A percentile compares a stretch with the other conserved stretches of the same genome.
These are phyloP conservation scores for Microbotryum violaceum DNA, from an alignment of 1,284 basidiomycete genomes.

Conservation along the genomic window DNA sequence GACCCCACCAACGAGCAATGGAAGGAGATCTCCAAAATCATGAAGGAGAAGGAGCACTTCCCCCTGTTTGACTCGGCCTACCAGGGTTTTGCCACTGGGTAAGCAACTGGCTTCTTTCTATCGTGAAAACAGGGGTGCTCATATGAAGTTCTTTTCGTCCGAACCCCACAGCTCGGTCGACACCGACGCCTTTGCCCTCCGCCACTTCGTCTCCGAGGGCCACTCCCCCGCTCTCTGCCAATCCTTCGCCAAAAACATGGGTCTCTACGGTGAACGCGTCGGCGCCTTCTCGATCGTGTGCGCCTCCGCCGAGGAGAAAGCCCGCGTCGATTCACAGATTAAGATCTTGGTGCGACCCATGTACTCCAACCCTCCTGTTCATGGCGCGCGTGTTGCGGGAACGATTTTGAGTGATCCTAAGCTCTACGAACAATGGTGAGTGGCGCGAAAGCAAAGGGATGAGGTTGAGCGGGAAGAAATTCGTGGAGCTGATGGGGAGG, in stretches of 20 bases:
- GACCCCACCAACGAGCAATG: conserved; percentile 79
- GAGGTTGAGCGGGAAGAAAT: neutral
- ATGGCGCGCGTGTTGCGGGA: conserved; percentile 49
- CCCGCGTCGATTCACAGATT: conserved; percentile 38
- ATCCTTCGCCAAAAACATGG: conserved; percentile 62
- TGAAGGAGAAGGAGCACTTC: conserved; percentile 75
- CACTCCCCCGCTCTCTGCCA: conserved; percentile 72
- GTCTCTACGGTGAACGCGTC: conserved; percentile 83
- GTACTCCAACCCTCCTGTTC: conserved; percentile 96
- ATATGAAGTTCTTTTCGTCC: conserved; percentile 39
- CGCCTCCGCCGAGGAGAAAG: conserved; percentile 36
- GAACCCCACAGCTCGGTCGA: conserved; percentile 50
- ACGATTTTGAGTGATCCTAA: conserved; percentile 42
- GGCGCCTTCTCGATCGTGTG: conserved; percentile 72
- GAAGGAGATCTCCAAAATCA: conserved; percentile 67
- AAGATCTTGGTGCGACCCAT: conserved; percentile 76
- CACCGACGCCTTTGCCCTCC: conserved; percentile 86
- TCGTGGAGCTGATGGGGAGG: neutral
- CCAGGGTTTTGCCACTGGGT: conserved; percentile 80
- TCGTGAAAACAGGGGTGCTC: conserved; percentile 31
- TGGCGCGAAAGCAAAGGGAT: neutral
- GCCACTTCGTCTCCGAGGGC: conserved; percentile 71
- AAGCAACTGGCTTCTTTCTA: conserved; percentile 5
- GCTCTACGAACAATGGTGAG: conserved; percentile 44
- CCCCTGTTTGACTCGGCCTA: conserved; percentile 96